A percentile compares a stretch with the other conserved stretches of the same genome.
phyloP scores from a whole-genome alignment of 2,329 filamentous ascomycete species.

The Endothia cerciana region DNA sequence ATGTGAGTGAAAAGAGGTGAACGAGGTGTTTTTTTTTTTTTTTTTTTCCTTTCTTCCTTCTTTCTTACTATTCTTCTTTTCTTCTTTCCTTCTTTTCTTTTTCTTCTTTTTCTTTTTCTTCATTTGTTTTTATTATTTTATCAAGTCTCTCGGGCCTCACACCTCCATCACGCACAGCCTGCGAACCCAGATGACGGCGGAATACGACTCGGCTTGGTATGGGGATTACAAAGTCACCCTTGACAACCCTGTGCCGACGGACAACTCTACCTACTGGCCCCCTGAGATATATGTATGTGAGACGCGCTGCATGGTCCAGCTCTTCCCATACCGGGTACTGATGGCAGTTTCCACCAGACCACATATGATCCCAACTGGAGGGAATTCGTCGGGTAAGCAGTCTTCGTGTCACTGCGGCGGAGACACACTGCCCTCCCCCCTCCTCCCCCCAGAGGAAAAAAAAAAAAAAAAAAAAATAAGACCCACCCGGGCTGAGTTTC shows the following conservation, averaged over 20 bases:
- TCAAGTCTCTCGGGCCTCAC: no score
- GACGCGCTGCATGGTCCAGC: background rate
- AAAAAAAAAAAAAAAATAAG: no score
- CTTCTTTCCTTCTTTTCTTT: no score
- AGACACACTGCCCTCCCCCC: no score
- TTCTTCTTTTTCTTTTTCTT: no score
- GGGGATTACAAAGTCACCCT: conserved; percentile 46
- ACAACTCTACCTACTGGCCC: conserved; percentile 39
- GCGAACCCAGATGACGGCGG: conserved; percentile 39
- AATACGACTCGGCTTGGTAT: conserved; percentile 46
- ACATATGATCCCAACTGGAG: conserved; percentile 43
- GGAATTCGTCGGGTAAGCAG: conserved; percentile 40
- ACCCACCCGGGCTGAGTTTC: background rate
- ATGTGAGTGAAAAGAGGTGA: conserved; percentile 33
- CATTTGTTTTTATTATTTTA: no score
- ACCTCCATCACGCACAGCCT: background rate
- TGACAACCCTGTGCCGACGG: conserved; percentile 43
- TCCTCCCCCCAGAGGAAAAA: no score
- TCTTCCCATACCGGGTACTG: background rate
- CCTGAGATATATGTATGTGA: conserved; percentile 42
- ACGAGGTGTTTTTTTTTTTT: conserved; percentile 4
- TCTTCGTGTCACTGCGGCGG: background rate
- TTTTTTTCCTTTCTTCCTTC: no score
- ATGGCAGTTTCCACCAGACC: background rate
- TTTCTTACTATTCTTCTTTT: no score